Evolutionary conservation across 257 asterid genomes (phyloP).

Genomic region (Solanum sitiens): DNA sequence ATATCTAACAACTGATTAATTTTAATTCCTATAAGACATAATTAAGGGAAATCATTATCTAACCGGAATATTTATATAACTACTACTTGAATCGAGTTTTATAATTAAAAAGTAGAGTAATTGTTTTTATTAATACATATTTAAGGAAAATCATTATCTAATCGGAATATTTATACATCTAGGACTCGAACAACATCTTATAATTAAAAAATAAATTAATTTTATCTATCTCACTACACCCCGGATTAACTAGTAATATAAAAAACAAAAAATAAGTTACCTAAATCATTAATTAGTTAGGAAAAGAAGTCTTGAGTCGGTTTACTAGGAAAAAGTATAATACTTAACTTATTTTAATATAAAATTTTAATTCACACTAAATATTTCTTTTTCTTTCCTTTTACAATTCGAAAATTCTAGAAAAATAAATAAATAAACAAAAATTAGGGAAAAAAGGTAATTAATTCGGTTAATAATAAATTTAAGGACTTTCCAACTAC

Average conservation of each 20-base stretch:
- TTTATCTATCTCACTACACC: no score
- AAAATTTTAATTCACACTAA: background rate
- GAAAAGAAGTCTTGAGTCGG: background rate
- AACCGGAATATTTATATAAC: background rate
- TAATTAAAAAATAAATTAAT: no score
- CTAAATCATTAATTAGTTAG: background rate
- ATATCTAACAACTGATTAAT: rapidly evolving
- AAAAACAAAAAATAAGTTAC: background rate
- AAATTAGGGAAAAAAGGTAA: background rate
- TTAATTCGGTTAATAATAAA: background rate
- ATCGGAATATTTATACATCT: rapidly evolving
- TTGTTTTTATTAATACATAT: background rate
- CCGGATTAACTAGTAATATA: background rate
- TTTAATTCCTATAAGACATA: rapidly evolving
- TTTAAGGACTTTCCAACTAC: background rate
- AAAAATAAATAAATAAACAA: background rate
- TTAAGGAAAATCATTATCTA: background rate
- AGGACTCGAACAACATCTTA: rapidly evolving
- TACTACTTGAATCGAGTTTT: rapidly evolving
- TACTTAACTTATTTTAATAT: background rate
- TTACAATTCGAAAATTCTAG: background rate
- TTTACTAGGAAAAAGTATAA: background rate
- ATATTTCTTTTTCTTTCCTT: background rate
- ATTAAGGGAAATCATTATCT: background rate
- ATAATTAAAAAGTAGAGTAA: no score